phyloP scores from a whole-genome alignment of 208 protist species.

The Trypanosoma congolense region DNA sequence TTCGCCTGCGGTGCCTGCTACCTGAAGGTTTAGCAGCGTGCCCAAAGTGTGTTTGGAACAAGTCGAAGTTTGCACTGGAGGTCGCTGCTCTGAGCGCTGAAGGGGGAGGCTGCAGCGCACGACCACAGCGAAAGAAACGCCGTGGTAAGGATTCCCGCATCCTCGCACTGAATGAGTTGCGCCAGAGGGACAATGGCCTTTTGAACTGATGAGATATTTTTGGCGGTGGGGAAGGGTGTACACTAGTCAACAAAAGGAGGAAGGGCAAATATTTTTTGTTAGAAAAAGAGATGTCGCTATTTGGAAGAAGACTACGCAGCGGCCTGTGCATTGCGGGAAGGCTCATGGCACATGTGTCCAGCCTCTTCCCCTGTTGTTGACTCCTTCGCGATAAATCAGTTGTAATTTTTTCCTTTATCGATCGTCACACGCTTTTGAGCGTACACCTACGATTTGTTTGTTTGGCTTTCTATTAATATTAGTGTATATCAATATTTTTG shows the following conservation, averaged over 20 bases:
- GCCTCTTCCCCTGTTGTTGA: no score
- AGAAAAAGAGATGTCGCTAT: no score
- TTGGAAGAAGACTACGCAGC: no score
- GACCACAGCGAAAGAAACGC: neutral
- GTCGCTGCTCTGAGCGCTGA: constrained; percentile 20
- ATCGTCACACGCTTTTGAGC: no score
- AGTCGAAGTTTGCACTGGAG: constrained; percentile 17
- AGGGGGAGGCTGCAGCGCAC: neutral
- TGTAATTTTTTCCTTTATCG: no score
- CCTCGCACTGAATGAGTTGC: constrained; percentile 35
- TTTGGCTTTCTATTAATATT: no score
- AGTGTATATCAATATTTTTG: no score
- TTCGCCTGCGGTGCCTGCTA: constrained; percentile 52
- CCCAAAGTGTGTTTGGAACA: constrained; percentile 58
- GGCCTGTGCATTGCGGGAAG: no score
- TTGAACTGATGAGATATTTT: constrained; percentile 28
- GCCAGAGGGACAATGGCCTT: constrained; percentile 27
- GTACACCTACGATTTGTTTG: no score
- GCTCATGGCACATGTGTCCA: no score
- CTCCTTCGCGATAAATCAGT: no score
- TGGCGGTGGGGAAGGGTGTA: neutral
- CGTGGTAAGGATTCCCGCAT: neutral
- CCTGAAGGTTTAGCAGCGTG: constrained; percentile 44
- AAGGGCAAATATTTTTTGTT: no score
- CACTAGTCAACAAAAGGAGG: neutral